phyloP scores from a whole-genome alignment of 768 basidiomycete species.

The Mycena haematopus region DNA sequence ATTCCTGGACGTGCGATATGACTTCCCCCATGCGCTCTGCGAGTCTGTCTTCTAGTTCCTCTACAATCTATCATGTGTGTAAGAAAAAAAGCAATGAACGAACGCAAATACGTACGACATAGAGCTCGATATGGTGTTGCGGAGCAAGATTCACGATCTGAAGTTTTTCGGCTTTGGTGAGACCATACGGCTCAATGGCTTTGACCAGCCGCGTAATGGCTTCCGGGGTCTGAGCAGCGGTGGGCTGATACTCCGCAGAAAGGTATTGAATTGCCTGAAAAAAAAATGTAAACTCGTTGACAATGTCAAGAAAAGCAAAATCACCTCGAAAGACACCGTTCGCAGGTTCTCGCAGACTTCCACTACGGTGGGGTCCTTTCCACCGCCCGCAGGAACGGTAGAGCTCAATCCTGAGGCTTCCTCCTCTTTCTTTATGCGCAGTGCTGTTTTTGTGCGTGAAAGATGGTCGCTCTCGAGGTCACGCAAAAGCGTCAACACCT shows the following conservation, averaged over 20 bases:
- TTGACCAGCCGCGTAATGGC: conserved; percentile 72
- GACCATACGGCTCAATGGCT: conserved; percentile 65
- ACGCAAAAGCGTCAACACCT: conserved; percentile 80
- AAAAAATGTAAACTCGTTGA: background rate
- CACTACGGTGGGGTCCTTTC: conserved; percentile 45
- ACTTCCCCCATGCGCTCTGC: conserved; percentile 74
- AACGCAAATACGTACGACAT: conserved; percentile 66
- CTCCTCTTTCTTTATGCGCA: conserved; percentile 81
- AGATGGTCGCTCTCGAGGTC: conserved; percentile 79
- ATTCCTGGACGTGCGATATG: conserved; percentile 58
- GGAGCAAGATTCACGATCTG: conserved; percentile 93
- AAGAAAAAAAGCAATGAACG: background rate
- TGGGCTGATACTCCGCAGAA: conserved; percentile 75
- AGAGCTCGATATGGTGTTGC: conserved; percentile 81
- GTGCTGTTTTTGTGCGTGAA: conserved; percentile 68
- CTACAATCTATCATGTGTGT: conserved; percentile 71
- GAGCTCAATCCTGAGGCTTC: conserved; percentile 50
- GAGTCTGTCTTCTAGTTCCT: conserved; percentile 87
- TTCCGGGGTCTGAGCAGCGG: conserved; percentile 64
- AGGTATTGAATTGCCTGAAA: conserved; percentile 86
- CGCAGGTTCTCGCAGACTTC: conserved; percentile 82
- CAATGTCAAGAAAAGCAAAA: conserved; percentile 20
- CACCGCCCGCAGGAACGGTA: conserved; percentile 30
- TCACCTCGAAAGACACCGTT: conserved; percentile 85
- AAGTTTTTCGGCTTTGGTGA: conserved; percentile 92